These are phyloP conservation scores for Neurospora sublineolata DNA, from an alignment of 495 filamentous ascomycete genomes.

Conservation along the genomic window DNA sequence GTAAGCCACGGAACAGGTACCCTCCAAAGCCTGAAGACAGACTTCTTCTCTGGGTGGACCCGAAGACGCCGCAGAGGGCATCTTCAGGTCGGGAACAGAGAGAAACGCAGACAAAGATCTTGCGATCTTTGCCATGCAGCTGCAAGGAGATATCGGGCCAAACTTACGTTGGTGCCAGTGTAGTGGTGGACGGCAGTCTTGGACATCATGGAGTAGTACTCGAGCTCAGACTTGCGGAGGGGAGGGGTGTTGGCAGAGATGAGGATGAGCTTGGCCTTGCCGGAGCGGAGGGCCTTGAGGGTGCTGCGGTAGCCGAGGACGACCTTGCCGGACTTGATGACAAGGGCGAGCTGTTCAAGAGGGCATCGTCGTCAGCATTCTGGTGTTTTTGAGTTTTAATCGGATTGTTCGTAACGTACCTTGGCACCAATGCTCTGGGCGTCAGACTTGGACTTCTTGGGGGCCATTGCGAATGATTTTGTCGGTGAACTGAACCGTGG, in stretches of 20 bases:
- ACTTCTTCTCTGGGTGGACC: constrained; percentile 70
- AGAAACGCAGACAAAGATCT: constrained; percentile 2
- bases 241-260: constrained; percentile 85
- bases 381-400: not conserved
- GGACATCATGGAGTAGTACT: constrained; percentile 83
- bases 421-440: constrained; percentile 83
- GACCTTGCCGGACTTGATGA: constrained; percentile 90
- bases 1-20: constrained; percentile 48
- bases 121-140: constrained; percentile 1
- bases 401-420: constrained; percentile 9
- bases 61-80: constrained; percentile 9
- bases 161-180: constrained; percentile 90
- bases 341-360: constrained; percentile 53
- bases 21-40: constrained; percentile 68
- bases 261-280: constrained; percentile 69
- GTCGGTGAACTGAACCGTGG: constrained; percentile 1
- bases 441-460: constrained; percentile 90
- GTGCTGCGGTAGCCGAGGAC: constrained; percentile 83
- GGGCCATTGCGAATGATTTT: constrained; percentile 52
- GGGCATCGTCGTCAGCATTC: constrained; percentile 2
- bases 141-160: constrained; percentile 8
- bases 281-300: constrained; percentile 84
- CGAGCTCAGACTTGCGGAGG: constrained; percentile 88
- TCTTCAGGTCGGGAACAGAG: constrained; percentile 5
- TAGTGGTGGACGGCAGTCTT: constrained; percentile 96